Percentiles rank a stretch among this genome's conserved stretches.
These are phyloP conservation scores for Chenopodium suecicum DNA, from an alignment of 148 eudicot species.

Conservation along the genomic window DNA sequence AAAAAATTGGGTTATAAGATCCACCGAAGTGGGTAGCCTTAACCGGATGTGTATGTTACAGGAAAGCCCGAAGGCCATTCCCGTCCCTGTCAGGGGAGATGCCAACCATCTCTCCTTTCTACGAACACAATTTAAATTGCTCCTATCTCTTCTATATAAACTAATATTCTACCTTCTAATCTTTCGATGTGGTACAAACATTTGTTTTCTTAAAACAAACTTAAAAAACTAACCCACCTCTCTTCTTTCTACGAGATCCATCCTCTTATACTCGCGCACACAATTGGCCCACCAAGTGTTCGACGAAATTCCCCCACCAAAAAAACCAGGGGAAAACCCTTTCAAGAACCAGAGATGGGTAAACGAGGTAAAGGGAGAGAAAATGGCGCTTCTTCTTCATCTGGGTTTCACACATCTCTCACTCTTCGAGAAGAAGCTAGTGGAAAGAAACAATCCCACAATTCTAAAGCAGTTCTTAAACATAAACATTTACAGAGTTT, in stretches of 20 bases:
- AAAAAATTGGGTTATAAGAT: conserved; percentile 33
- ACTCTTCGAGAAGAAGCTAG: conserved; percentile 60
- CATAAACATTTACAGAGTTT: conserved; percentile 61
- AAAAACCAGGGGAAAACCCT: background rate
- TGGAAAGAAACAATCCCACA: conserved; percentile 55
- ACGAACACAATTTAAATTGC: background rate
- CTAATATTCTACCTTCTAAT: rapidly evolving
- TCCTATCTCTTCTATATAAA: background rate
- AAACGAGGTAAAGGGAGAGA: conserved; percentile 42
- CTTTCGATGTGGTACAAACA: conserved; percentile 8
- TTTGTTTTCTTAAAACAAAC: too few species aligned
- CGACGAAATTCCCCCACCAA: conserved; percentile 10
- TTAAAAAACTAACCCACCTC: too few species aligned
- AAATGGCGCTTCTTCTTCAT: background rate
- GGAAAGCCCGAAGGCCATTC: conserved; percentile 31
- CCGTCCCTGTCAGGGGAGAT: conserved; percentile 51
- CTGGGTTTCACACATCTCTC: conserved; percentile 34
- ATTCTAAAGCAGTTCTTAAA: conserved; percentile 52
- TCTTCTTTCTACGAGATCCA: too few species aligned
- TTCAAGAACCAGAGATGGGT: conserved; percentile 40
- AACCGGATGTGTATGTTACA: conserved; percentile 32
- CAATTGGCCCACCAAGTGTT: background rate
- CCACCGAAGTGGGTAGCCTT: conserved; percentile 35
- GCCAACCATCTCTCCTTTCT: conserved; percentile 42
- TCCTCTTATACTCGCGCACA: too few species aligned